Evolutionary conservation across 1,284 basidiomycete genomes (phyloP).

Genomic region (Puccinia hordei): DNA sequence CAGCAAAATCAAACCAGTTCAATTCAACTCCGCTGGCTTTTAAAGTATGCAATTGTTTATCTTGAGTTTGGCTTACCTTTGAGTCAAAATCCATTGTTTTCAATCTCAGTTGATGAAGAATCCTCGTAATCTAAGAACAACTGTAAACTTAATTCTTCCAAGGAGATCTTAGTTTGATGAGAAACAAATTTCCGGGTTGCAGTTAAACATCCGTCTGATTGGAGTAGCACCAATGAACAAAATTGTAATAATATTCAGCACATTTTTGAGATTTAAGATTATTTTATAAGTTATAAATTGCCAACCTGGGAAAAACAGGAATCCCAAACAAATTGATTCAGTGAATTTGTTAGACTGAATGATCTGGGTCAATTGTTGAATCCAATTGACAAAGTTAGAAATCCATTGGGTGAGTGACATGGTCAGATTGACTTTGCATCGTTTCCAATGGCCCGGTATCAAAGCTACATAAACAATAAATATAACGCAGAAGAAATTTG

Average conservation of each 20-base stretch:
- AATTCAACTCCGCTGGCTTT: slow-evolving; percentile 54
- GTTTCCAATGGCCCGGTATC: slow-evolving; percentile 80
- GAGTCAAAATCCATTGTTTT: slow-evolving; percentile 73
- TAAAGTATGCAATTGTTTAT: neutral
- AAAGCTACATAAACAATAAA: slow-evolving; percentile 65
- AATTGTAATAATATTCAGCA: neutral
- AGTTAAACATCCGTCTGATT: slow-evolving; percentile 78
- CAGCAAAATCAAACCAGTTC: neutral
- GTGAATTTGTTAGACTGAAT: slow-evolving; percentile 68
- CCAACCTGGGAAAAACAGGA: slow-evolving; percentile 80
- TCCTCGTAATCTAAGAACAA: slow-evolving; percentile 77
- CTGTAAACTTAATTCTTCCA: slow-evolving; percentile 80
- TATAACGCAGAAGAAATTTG: neutral
- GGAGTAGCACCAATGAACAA: neutral
- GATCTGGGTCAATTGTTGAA: slow-evolving; percentile 78
- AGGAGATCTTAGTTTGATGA: slow-evolving; percentile 82
- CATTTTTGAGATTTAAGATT: neutral
- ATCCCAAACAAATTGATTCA: slow-evolving; percentile 77
- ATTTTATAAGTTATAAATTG: neutral
- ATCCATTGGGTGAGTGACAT: slow-evolving; percentile 71
- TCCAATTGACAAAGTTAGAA: slow-evolving; percentile 73
- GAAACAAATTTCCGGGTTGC: slow-evolving; percentile 89
- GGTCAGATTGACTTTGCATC: slow-evolving; percentile 79
- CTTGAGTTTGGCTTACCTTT: slow-evolving; percentile 68
- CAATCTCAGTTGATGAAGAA: neutral